Conservation (phyloP, 2,329 filamentous ascomycete species). For the Fusarium avenaceum region DNA sequence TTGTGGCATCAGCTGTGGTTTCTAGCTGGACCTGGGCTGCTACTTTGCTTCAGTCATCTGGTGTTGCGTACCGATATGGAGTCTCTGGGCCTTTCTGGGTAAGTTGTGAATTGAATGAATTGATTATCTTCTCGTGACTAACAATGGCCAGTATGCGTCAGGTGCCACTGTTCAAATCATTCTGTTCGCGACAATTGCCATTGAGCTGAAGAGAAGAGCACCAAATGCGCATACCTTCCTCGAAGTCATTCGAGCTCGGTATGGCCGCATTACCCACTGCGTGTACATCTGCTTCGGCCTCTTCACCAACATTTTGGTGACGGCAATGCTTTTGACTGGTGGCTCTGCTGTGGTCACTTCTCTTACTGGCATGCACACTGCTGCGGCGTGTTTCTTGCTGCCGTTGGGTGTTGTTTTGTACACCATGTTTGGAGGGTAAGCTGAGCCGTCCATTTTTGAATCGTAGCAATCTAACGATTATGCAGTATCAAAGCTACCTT, state of each 20-base stretch:
- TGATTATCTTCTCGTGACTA: neutral
- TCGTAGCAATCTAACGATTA: neutral
- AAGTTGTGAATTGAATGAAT: neutral
- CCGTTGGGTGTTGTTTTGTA: slow-evolving; percentile 80
- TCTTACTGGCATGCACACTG: slow-evolving; percentile 66
- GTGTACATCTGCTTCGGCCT: slow-evolving; percentile 87
- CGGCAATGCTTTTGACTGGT: slow-evolving; percentile 88
- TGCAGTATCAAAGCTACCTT: slow-evolving; percentile 85
- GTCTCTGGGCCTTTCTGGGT: slow-evolving; percentile 70
- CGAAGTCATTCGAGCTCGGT: slow-evolving; percentile 85
- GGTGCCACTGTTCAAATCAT: slow-evolving; percentile 86
- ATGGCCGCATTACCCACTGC: slow-evolving; percentile 75
- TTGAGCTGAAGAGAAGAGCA: slow-evolving; percentile 87
- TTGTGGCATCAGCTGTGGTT: slow-evolving; percentile 91
- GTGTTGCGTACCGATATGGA: slow-evolving; percentile 86
- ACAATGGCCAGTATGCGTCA: slow-evolving; percentile 62
- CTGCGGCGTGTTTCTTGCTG: slow-evolving; percentile 86
- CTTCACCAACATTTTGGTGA: slow-evolving; percentile 88
- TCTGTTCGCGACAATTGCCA: slow-evolving; percentile 89
- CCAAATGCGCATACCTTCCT: slow-evolving; percentile 90
- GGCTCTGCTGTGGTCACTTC: slow-evolving; percentile 71
- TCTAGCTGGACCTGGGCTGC: slow-evolving; percentile 95
- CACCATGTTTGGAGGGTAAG: slow-evolving; percentile 73
- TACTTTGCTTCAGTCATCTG: slow-evolving; percentile 81
- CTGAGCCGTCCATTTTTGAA: accelerated